Conservation (phyloP, 805 yeast genomes). For the Metschnikowia aberdeeniae region DNA sequence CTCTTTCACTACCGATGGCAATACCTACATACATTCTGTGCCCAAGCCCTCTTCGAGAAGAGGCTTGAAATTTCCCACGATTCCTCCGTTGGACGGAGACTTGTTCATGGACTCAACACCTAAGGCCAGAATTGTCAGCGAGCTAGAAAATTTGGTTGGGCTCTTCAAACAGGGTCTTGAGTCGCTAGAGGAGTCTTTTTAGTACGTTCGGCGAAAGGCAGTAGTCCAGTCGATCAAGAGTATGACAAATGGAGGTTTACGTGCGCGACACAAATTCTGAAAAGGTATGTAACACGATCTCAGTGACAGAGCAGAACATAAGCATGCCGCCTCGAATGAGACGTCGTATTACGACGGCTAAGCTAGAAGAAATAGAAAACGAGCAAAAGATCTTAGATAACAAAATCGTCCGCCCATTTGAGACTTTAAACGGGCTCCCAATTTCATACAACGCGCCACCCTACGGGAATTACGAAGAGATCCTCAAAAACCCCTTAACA, state of each 20-base stretch:
- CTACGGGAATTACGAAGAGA: constrained; percentile 43
- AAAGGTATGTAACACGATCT: background rate
- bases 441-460: constrained; percentile 63
- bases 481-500: constrained; percentile 61
- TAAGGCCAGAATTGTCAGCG: constrained; percentile 30
- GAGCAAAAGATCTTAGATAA: constrained; percentile 35
- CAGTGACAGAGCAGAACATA: background rate
- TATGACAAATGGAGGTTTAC: background rate
- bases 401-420: constrained; percentile 56
- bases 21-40: background rate
- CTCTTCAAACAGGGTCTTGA: constrained; percentile 39
- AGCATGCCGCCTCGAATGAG: constrained; percentile 42
- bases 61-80: constrained; percentile 27
- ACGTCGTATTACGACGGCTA: constrained; percentile 41
- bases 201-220: background rate
- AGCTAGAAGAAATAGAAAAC: constrained; percentile 38
- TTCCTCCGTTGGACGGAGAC: constrained; percentile 35
- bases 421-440: constrained; percentile 62
- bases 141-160: constrained; percentile 36
- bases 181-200: constrained; percentile 27
- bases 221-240: no score
- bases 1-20: constrained; percentile 1
- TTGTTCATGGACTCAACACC: constrained; percentile 37
- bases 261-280: background rate
- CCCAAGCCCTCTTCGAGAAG: constrained; percentile 5